phyloP scores from a whole-genome alignment of 164 flowering plant genomes.

The Buxus sempervirens region DNA sequence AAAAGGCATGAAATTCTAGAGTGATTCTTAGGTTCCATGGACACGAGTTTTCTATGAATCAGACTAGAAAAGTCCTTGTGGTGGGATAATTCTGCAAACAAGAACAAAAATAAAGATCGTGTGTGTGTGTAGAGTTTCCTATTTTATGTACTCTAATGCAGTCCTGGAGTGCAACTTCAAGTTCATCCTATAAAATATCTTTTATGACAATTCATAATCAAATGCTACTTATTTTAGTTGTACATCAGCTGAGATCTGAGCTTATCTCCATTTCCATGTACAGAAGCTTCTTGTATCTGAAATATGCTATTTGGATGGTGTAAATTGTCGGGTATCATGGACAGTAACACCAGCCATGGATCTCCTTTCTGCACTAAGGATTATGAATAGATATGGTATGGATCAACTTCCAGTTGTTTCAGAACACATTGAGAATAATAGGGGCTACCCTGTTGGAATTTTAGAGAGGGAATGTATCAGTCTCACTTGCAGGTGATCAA shows the following conservation, averaged over 20 bases:
- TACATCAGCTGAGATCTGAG: neutral
- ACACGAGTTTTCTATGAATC: too few relatives aligned
- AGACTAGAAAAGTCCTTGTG: too few relatives aligned
- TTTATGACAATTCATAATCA: neutral
- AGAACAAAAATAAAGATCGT: too few relatives aligned
- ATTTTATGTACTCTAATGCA: neutral
- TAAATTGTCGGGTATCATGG: constrained; percentile 44
- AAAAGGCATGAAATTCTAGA: too few relatives aligned
- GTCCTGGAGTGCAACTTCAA: neutral
- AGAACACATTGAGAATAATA: constrained; percentile 31
- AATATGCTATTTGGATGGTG: constrained; percentile 38
- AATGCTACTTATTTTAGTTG: neutral
- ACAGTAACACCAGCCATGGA: constrained; percentile 68
- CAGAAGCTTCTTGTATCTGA: constrained; percentile 58
- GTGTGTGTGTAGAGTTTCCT: too few relatives aligned
- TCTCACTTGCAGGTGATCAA: constrained; percentile 58
- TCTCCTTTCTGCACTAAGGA: constrained; percentile 42
- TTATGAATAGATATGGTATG: constrained; percentile 55
- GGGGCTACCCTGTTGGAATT: constrained; percentile 50
- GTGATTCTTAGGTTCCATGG: too few relatives aligned
- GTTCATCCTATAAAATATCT: neutral
- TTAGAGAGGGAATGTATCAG: constrained; percentile 65
- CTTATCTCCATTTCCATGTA: constrained; percentile 4
- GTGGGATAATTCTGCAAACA: too few relatives aligned
- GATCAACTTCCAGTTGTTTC: constrained; percentile 69